Percentiles rank a stretch among this genome's conserved stretches.
Evolutionary conservation across 495 filamentous ascomycete genomes (phyloP).

Genomic region (Penicillium cataractarum): DNA sequence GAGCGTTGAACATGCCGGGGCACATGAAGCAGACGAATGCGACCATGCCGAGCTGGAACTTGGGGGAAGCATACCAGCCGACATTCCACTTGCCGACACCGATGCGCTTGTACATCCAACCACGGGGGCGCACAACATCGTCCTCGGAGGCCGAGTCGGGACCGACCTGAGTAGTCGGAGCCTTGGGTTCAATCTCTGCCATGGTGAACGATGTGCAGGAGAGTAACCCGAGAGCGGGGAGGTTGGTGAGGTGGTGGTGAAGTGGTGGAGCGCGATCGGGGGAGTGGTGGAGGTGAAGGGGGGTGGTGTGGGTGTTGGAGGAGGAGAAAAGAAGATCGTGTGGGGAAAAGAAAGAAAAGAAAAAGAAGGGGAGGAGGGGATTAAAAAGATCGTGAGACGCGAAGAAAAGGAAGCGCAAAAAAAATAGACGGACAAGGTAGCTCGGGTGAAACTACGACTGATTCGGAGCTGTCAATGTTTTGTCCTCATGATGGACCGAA

Average conservation of each 20-base stretch:
- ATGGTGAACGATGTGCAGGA: slow-evolving; percentile 14
- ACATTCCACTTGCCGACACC: slow-evolving; percentile 50
- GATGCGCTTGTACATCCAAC: slow-evolving; percentile 56
- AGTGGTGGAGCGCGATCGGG: not conserved
- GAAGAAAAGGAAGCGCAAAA: not conserved
- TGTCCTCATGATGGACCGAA: not conserved
- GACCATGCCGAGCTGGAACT: slow-evolving; percentile 50
- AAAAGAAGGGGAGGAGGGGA: not conserved
- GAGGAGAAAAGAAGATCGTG: slow-evolving; percentile 1
- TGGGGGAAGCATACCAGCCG: slow-evolving; percentile 76
- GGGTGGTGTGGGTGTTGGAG: slow-evolving; percentile 4
- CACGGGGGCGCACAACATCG: slow-evolving; percentile 26
- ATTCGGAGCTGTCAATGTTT: slow-evolving; percentile 3
- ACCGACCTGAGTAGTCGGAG: slow-evolving; percentile 8
- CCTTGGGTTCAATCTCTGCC: slow-evolving; percentile 22
- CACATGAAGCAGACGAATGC: slow-evolving; percentile 79
- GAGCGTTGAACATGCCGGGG: slow-evolving; percentile 79
- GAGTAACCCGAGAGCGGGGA: slow-evolving; percentile 4
- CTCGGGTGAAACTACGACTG: not conserved
- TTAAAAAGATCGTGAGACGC: slow-evolving; percentile 8
- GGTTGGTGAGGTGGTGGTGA: slow-evolving; percentile 2
- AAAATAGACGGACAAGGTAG: not conserved
- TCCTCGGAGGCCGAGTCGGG: slow-evolving; percentile 5
- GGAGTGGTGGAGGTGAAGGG: not conserved
- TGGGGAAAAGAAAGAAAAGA: not conserved